phyloP scores from a whole-genome alignment of 345 rosid genomes.

The Dipteronia dyeriana region DNA sequence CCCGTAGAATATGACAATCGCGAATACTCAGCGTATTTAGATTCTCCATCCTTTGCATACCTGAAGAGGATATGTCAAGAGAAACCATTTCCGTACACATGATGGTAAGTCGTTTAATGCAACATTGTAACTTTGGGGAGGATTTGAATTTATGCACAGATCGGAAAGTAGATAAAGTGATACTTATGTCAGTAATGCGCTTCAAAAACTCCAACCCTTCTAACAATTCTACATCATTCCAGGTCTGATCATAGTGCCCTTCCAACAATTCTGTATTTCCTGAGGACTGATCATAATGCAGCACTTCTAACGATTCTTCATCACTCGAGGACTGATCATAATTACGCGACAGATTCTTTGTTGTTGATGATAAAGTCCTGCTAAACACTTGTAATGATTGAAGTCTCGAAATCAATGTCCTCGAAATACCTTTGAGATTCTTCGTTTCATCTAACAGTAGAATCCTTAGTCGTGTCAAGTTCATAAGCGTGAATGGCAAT shows the following conservation, averaged over 20 bases:
- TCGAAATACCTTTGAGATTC: neutral
- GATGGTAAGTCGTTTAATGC: neutral
- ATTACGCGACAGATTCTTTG: too few relatives aligned
- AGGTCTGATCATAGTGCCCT: neutral
- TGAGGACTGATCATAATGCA: neutral
- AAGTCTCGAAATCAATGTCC: conserved; percentile 9
- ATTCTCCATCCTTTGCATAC: neutral
- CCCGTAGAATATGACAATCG: neutral
- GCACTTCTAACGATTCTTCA: neutral
- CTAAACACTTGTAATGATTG: conserved; percentile 11
- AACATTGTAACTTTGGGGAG: neutral
- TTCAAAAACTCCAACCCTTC: neutral
- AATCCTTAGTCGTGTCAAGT: neutral
- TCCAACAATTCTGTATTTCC: neutral
- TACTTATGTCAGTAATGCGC: neutral
- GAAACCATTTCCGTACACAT: neutral
- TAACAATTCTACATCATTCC: neutral
- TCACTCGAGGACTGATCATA: too few relatives aligned
- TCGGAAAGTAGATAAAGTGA: neutral
- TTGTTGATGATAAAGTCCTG: neutral
- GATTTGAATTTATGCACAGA: neutral
- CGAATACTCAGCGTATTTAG: neutral
- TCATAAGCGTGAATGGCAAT: neutral
- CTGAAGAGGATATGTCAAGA: neutral
- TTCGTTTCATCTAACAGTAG: conserved; percentile 8